phyloP scores from a whole-genome alignment of 192 early-diverging fungal species.

The Spizellomyces punctatus region DNA sequence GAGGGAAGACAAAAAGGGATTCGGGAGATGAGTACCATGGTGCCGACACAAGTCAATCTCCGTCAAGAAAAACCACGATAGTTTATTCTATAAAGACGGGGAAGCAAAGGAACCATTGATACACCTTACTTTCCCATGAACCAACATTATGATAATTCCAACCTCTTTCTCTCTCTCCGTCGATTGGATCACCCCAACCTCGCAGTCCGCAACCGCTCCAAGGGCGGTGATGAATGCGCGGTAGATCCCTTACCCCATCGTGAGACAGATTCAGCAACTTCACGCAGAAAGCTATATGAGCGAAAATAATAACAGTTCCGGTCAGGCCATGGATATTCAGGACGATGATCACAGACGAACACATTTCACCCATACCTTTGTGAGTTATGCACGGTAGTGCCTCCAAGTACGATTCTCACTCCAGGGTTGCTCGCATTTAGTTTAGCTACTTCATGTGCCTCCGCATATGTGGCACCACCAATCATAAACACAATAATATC shows the following conservation, averaged over 20 bases:
- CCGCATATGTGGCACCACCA: slow-evolving; percentile 94
- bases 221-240: slow-evolving; percentile 9
- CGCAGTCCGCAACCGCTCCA: slow-evolving; percentile 1
- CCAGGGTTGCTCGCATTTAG: slow-evolving; percentile 80
- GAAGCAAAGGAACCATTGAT: too few species aligned
- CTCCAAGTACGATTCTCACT: slow-evolving; percentile 80
- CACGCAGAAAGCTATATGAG: slow-evolving; percentile 42
- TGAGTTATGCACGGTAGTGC: slow-evolving; percentile 86
- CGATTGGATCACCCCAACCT: background rate
- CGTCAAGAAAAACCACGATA: too few species aligned
- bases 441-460: slow-evolving; percentile 83
- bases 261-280: slow-evolving; percentile 44
- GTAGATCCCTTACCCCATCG: slow-evolving; percentile 22
- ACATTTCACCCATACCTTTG: slow-evolving; percentile 52
- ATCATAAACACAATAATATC: slow-evolving; percentile 96
- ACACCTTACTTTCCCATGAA: too few species aligned
- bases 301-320: background rate
- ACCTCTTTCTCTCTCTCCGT: too few species aligned
- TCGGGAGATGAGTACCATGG: too few species aligned
- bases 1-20: too few species aligned
- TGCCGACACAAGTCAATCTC: too few species aligned
- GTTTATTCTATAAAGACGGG: too few species aligned
- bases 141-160: too few species aligned
- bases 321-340: background rate
- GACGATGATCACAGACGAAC: background rate